Evolutionary conservation across 2,329 filamentous ascomycete genomes (phyloP).

Genomic region (Alternaria postmessia): DNA sequence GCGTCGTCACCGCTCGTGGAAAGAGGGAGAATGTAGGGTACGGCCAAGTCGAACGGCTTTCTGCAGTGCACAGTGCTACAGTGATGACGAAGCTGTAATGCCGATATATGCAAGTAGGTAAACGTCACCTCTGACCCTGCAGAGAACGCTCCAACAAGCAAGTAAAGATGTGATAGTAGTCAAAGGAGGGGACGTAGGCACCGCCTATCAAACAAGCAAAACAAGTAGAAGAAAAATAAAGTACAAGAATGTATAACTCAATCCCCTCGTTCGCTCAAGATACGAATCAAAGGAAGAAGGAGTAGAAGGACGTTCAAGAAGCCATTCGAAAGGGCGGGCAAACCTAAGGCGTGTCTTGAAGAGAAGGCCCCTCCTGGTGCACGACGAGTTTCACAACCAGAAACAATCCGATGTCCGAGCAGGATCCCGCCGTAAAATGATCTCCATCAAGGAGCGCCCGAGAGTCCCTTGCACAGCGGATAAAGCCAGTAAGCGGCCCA

Average conservation of each 20-base stretch:
- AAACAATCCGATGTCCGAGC: conserved; percentile 23
- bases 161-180: conserved; percentile 7
- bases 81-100: conserved; percentile 14
- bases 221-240: conserved; percentile 8
- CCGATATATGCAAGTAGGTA: conserved; percentile 9
- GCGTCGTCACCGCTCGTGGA: conserved; percentile 5
- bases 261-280: neutral
- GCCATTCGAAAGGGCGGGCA: conserved; percentile 25
- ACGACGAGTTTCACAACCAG: conserved; percentile 38
- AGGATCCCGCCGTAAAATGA: conserved; percentile 17
- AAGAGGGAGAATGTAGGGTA: neutral
- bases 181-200: conserved; percentile 31
- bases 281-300: neutral
- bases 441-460: conserved; percentile 38
- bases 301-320: conserved; percentile 18
- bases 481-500: conserved; percentile 6
- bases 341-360: conserved; percentile 16
- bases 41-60: conserved; percentile 15
- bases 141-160: conserved; percentile 17
- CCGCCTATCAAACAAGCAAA: conserved; percentile 18
- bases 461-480: neutral
- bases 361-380: conserved; percentile 19
- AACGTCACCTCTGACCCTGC: conserved; percentile 28
- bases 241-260: conserved; percentile 8
- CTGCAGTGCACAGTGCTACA: conserved; percentile 23